Conservation (phyloP, 805 yeast genomes). For the Myxozyma lipomycoides region DNA sequence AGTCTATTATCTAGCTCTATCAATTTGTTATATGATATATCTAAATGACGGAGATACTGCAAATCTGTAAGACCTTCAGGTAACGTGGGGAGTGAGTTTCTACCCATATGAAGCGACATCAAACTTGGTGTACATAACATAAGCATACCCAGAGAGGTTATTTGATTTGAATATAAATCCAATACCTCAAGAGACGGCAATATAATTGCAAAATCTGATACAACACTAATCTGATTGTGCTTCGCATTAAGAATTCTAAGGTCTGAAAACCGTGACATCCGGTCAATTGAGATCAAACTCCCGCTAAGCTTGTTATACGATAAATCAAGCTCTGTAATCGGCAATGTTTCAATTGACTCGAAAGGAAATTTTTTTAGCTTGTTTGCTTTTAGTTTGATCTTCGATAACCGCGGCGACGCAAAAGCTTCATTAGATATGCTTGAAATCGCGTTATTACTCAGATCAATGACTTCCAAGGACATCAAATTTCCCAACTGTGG, state of each 20-base stretch:
- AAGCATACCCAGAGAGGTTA: slow-evolving; percentile 23
- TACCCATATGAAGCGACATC: slow-evolving; percentile 7
- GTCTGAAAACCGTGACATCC: slow-evolving; percentile 19
- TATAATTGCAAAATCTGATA: slow-evolving; percentile 26
- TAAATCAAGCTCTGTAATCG: slow-evolving; percentile 14
- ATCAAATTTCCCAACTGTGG: slow-evolving; percentile 5
- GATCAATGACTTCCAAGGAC: slow-evolving; percentile 7
- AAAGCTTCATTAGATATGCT: slow-evolving; percentile 8
- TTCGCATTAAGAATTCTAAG: slow-evolving; percentile 15
- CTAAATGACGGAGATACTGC: slow-evolving; percentile 8
- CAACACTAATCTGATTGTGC: slow-evolving; percentile 17
- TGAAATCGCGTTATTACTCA: slow-evolving; percentile 16
- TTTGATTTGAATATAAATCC: slow-evolving; percentile 15
- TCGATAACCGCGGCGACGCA: slow-evolving; percentile 5
- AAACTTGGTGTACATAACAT: slow-evolving; percentile 23
- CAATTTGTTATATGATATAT: slow-evolving; percentile 14
- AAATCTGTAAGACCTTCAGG: slow-evolving; percentile 21
- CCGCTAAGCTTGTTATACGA: slow-evolving; percentile 18
- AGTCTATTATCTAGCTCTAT: slow-evolving; percentile 16
- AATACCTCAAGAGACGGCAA: slow-evolving; percentile 21
- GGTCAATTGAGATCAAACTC: slow-evolving; percentile 18
- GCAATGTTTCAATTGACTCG: slow-evolving; percentile 5
- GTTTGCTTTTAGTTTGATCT: slow-evolving; percentile 8
- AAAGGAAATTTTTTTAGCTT: slow-evolving; percentile 19
- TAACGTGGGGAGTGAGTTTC: slow-evolving; percentile 9